Evolutionary conservation across 495 filamentous ascomycete species (phyloP), one percentile per base, ranked within the genome.

Genomic region (Margaritispora aquatica): DNA sequence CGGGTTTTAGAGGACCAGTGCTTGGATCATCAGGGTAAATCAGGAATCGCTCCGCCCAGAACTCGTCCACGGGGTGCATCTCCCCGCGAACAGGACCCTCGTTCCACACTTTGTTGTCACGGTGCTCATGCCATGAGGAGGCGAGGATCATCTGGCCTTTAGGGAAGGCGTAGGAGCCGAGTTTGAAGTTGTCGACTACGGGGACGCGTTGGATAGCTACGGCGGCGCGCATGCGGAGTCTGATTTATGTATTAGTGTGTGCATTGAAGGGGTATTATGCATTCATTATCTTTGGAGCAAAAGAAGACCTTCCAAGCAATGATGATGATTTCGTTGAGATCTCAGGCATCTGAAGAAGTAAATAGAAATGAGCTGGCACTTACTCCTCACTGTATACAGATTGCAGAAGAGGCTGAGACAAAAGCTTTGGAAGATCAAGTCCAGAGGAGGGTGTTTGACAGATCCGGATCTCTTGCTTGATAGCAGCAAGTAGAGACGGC

Each of bases 41-140:
- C 13, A 76, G 47, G 44, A 74, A 76, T 2, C 71, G 66, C 61
- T 75, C 73, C 23, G 71, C 68, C 73, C 73, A 76, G 61, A 71
- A 75, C 1, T 54, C 34, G 20, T 73, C 65, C 1, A 75, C 55
- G 0, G 72, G 67, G 34, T 73, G 63, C 41, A 58, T 57, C 5
- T 24, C 24, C 5, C 47, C 47, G 15, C 57, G 10, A 57, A 50
- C 47, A 60, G 52, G 50, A 23, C 47, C 47, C 26, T 50, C 47
- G 58, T 72, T 72, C 70, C 70, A 70, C 47, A 69, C 21, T 1
- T 11, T 48, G 4, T 26, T 47, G 24, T 60, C 34, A 22, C 27
- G 41, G 4, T 19, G 26, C 21, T 54, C 52, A n/a, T 54, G 27
- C 26, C 52, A 36, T 7, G 26, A 34, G 38, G 54, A 26, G 15